Evolutionary conservation across 1,284 basidiomycete species (phyloP).

Genomic region (Porodaedalea pini): DNA sequence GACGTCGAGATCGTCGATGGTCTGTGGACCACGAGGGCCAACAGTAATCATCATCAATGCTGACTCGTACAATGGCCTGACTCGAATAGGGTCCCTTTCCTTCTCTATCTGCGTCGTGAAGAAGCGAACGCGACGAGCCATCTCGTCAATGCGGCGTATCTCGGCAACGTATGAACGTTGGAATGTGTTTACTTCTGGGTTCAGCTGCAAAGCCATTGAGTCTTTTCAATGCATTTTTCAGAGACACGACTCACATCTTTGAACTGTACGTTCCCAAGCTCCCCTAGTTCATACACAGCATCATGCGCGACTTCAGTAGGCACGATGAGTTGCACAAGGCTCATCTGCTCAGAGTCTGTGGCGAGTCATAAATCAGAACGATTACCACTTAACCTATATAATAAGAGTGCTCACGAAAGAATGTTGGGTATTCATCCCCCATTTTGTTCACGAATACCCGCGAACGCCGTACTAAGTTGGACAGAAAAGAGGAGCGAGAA

Average conservation of each 20-base stretch:
- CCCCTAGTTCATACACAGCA: conserved; percentile 91
- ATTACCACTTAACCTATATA: not conserved
- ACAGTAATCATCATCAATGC: conserved; percentile 74
- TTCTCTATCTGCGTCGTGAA: conserved; percentile 85
- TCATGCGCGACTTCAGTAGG: conserved; percentile 98
- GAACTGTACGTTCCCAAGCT: conserved; percentile 95
- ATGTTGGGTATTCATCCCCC: conserved; percentile 21
- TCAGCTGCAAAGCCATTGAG: conserved; percentile 56
- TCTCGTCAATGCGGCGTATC: conserved; percentile 92
- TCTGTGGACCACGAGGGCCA: conserved; percentile 88
- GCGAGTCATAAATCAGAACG: not conserved
- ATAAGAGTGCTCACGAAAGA: conserved; percentile 17
- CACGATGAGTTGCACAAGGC: conserved; percentile 96
- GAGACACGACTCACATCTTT: conserved; percentile 75
- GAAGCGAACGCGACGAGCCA: conserved; percentile 91
- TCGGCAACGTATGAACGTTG: conserved; percentile 98
- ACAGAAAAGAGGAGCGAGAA: not conserved
- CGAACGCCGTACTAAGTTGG: not conserved
- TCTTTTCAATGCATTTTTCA: not conserved
- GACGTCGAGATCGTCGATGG: conserved; percentile 89
- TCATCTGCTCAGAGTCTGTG: conserved; percentile 93
- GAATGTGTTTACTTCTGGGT: conserved; percentile 94
- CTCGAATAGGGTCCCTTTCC: conserved; percentile 77
- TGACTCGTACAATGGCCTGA: conserved; percentile 80
- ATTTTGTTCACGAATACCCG: not conserved